Base-by-base conservation (phyloP, 192 early-diverging fungal genomes). In the Coemansia aciculifera region DNA sequence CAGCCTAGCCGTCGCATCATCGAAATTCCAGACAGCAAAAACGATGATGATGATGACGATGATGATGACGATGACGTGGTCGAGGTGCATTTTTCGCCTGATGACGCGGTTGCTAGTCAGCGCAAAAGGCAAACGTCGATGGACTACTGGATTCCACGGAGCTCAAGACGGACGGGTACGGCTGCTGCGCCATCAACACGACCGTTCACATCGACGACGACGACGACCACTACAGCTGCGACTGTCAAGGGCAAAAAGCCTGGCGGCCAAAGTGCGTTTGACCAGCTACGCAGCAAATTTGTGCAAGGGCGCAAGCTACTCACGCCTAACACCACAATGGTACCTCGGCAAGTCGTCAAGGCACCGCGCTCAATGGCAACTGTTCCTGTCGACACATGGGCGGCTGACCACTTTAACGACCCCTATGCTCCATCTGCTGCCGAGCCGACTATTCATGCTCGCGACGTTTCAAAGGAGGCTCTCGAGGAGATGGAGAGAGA, bases 321-420 rank as follows among this genome's bases (percentile, higher is more conserved):
- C 37, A 3, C 34, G 27, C 39, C 36, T 6, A 64, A 32, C 36
- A 31, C 68, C 9, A 48, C 24, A 7, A 42, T 64, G 7, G 36
- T 73, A 10, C 73, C 71, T 15, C 68, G 69, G 43, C 69, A 81
- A 23, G 24, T 61, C 2, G 78, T 81, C 64, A 66, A 72, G 52
- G 66, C 73, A 15, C 59, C 78, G 12, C 72, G 78, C 23, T 64
- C 78, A 13, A 67, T 81, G 71, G 52, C 73, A 37, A 72, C 69
- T 2, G 73, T 72, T 1, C 67, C 70, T 1, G 52, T 24, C 0
- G 59, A 71, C 15, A 44, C 12, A n/a, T 74, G 67, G 72, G 54
- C 48, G 1, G 19, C 62, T 9, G 56, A 36, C 3, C 10, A 29
- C 9, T 36, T 52, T 46, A 34, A 38, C 17, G 54, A 66, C 49